Base-by-base conservation (phyloP, 2,329 filamentous ascomycete species). In the Clonostachys rhizophaga region DNA sequence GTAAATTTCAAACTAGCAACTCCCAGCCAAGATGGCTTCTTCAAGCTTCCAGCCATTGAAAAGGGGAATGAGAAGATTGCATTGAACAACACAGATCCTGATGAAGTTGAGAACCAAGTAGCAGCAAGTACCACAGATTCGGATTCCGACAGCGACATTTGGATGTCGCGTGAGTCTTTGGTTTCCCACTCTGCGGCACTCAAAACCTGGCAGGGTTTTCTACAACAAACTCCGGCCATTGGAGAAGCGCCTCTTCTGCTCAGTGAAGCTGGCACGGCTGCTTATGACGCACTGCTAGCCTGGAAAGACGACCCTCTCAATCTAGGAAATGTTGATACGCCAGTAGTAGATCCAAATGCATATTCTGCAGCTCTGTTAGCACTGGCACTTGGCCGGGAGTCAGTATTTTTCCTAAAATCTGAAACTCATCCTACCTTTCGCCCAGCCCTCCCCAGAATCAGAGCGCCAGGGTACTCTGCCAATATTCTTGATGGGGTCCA, bases 141-240 rank as follows among this genome's bases (percentile, higher is more conserved):
- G 7, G 34, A 40, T 47, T 2, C 46, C 41, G 6, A 47, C 12
- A 45, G 44, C 11, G 64, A 68, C 42, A 42, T 75, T 2, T 86
- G 82, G 81, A 61, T 74, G 35, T 56, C 65, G 1, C 58, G 66
- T 2, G 64, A 70, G 8, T 57, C 65, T 12, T 51, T 58, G 10
- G 43, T 55, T 3, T 45, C 54, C n/a, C 59, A 60, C 5, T 44
- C 50, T 6, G 65, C 73, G 7, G 62, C 68, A 37, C 81, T 83
- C 56, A 78, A 76, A 50, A 85, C 84, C 1, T 94, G 89, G 89
- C 83, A 90, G 53, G 68, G 65, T 2, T 91, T 91, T 55, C 60
- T 69, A n/a, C 5, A 64, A 69, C 10, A 37, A 30, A 45, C 7
- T 24, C 16, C 44, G 33, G 53, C 61, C 2, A 50, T 49, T 11